Percentiles rank a stretch among this genome's conserved stretches.
These are phyloP conservation scores for Candida nitratophila DNA, from an alignment of 805 yeast genomes.

Conservation along the genomic window DNA sequence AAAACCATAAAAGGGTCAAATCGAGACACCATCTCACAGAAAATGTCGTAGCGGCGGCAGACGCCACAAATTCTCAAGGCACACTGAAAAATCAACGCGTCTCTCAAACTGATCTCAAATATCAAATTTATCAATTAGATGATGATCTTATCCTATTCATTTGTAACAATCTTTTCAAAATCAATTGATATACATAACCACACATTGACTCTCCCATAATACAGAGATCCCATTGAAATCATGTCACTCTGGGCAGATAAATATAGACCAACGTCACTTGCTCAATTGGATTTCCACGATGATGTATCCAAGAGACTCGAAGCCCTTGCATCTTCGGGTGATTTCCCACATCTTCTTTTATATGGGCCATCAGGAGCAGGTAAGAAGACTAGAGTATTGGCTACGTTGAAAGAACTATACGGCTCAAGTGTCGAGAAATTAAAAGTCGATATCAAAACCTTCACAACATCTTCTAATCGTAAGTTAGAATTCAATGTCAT, in stretches of 20 bases:
- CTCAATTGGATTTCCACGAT: constrained; percentile 58
- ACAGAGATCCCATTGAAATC: too few relatives aligned
- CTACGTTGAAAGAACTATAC: constrained; percentile 70
- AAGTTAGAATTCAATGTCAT: constrained; percentile 89
- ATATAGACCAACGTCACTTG: constrained; percentile 70
- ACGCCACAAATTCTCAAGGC: too few relatives aligned
- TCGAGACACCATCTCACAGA: too few relatives aligned
- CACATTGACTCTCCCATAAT: too few relatives aligned
- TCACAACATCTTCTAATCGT: constrained; percentile 63
- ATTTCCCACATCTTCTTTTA: constrained; percentile 85
- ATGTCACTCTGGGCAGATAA: constrained; percentile 98
- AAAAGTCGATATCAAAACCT: constrained; percentile 85
- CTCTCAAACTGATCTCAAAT: background rate
- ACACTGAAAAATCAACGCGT: background rate
- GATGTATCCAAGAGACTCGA: constrained; percentile 56
- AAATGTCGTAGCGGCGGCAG: too few relatives aligned
- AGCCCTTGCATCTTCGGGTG: constrained; percentile 52
- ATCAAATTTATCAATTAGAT: background rate
- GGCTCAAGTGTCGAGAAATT: constrained; percentile 77
- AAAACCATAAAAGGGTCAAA: too few relatives aligned
- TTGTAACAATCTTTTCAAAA: too few relatives aligned
- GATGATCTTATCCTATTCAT: too few relatives aligned
- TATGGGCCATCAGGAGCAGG: constrained; percentile 98
- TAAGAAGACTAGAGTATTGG: constrained; percentile 85
- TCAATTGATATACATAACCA: too few relatives aligned